These are phyloP conservation scores for Starmerella bacillaris DNA, from an alignment of 805 yeast species.

Conservation along the genomic window DNA sequence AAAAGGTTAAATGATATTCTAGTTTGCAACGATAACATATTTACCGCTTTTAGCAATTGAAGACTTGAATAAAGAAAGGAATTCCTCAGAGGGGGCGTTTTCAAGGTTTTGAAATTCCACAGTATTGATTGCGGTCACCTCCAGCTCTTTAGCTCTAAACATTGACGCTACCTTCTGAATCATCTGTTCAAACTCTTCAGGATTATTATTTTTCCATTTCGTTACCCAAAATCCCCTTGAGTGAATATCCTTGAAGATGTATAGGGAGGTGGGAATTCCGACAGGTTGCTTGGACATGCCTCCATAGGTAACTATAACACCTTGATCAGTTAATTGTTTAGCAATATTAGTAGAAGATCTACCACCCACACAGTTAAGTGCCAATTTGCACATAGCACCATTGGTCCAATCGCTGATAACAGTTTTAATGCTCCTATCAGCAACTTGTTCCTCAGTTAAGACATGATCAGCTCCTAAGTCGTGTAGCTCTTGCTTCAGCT, in stretches of 20 bases:
- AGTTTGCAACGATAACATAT: conserved; percentile 16
- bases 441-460: conserved; percentile 72
- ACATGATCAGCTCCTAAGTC: conserved; percentile 72
- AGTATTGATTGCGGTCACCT: conserved; percentile 31
- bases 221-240: conserved; percentile 77
- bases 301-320: conserved; percentile 78
- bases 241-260: conserved; percentile 74
- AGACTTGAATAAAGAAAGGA: conserved; percentile 27
- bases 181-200: conserved; percentile 40
- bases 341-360: conserved; percentile 65
- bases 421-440: conserved; percentile 45
- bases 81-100: conserved; percentile 22
- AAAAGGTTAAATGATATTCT: background rate
- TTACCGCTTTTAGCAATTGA: conserved; percentile 26
- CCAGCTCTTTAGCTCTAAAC: conserved; percentile 39
- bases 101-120: conserved; percentile 21
- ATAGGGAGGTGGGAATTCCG: conserved; percentile 68
- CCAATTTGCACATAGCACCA: conserved; percentile 46
- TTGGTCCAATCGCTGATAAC: conserved; percentile 30
- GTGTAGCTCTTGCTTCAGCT: conserved; percentile 35
- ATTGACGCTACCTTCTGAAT: conserved; percentile 37
- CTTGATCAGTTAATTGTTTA: conserved; percentile 57
- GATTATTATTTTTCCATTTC: conserved; percentile 39
- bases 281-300: conserved; percentile 97
- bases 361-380: conserved; percentile 89